These are phyloP conservation scores for Globisporangium uncinulatum DNA, from an alignment of 352 stramenopile genomes.

Conservation along the genomic window DNA sequence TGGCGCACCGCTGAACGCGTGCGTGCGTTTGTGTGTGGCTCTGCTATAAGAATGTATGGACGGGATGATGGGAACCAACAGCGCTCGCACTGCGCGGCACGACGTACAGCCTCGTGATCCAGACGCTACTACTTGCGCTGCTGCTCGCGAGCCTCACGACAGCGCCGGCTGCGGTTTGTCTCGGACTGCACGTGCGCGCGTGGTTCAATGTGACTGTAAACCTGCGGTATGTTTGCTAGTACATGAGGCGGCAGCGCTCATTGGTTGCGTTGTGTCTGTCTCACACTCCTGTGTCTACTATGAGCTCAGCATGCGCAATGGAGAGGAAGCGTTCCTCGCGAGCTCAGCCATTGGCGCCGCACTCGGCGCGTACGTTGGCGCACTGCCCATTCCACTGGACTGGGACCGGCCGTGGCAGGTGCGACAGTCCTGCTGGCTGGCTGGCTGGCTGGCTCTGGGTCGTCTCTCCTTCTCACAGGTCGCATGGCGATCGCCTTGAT, in stretches of 20 bases:
- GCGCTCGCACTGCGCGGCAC: slow-evolving; percentile 1
- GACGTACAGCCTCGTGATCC: slow-evolving; percentile 36
- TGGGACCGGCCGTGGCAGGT: slow-evolving; percentile 88
- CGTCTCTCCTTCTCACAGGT: background rate
- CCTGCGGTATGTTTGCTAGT: slow-evolving; percentile 22
- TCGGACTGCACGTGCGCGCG: slow-evolving; percentile 25
- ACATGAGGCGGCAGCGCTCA: background rate
- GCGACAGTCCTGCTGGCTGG: background rate
- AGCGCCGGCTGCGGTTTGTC: slow-evolving; percentile 36
- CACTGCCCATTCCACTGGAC: slow-evolving; percentile 76
- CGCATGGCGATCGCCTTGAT: no score
- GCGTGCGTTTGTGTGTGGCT: slow-evolving; percentile 1
- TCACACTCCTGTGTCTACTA: background rate
- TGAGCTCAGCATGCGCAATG: slow-evolving; percentile 26
- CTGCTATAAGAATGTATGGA: background rate
- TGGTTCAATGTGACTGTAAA: slow-evolving; percentile 56
- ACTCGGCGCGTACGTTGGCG: slow-evolving; percentile 66
- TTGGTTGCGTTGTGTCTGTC: background rate
- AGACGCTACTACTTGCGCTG: slow-evolving; percentile 60
- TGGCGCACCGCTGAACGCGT: slow-evolving; percentile 64
- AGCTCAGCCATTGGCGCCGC: slow-evolving; percentile 49
- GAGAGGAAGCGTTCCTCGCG: slow-evolving; percentile 41
- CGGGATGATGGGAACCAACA: no score
- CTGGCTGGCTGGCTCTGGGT: background rate
- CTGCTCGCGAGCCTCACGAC: slow-evolving; percentile 45